A percentile compares a stretch with the other conserved stretches of the same genome.
phyloP scores from a whole-genome alignment of 164 flowering plant species.

The Liquidambar formosana region DNA sequence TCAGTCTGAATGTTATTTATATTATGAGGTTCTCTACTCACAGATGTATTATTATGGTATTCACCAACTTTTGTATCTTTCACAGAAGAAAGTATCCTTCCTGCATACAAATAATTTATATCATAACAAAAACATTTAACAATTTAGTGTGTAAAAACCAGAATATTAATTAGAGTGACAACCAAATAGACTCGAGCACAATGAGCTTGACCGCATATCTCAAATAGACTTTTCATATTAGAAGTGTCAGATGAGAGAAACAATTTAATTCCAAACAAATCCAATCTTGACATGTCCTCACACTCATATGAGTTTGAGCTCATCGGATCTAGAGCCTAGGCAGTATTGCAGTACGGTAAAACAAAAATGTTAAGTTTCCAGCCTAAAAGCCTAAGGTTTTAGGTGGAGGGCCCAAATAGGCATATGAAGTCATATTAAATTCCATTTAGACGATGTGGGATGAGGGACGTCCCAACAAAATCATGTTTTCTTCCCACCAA shows the following conservation, averaged over 20 bases:
- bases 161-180: too few relatives aligned
- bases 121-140: not conserved
- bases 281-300: not conserved
- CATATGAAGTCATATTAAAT: too few relatives aligned
- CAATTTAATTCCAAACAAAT: not conserved
- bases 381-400: too few relatives aligned
- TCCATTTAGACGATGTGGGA: too few relatives aligned
- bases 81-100: slow-evolving; percentile 68
- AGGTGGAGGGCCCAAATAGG: too few relatives aligned
- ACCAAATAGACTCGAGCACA: not conserved
- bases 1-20: slow-evolving; percentile 8
- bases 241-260: too few relatives aligned
- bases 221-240: not conserved
- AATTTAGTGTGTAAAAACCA: not conserved
- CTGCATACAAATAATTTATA: slow-evolving; percentile 38
- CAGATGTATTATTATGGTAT: slow-evolving; percentile 19
- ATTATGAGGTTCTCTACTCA: slow-evolving; percentile 24
- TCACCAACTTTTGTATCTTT: slow-evolving; percentile 33
- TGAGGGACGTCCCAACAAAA: too few relatives aligned
- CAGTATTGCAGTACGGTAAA: not conserved
- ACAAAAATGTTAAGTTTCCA: too few relatives aligned
- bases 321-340: not conserved
- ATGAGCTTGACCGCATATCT: not conserved
- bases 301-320: not conserved
- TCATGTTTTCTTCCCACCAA: not conserved